Conservation (phyloP, 306 rosid species). For the Crotalaria pallida region DNA sequence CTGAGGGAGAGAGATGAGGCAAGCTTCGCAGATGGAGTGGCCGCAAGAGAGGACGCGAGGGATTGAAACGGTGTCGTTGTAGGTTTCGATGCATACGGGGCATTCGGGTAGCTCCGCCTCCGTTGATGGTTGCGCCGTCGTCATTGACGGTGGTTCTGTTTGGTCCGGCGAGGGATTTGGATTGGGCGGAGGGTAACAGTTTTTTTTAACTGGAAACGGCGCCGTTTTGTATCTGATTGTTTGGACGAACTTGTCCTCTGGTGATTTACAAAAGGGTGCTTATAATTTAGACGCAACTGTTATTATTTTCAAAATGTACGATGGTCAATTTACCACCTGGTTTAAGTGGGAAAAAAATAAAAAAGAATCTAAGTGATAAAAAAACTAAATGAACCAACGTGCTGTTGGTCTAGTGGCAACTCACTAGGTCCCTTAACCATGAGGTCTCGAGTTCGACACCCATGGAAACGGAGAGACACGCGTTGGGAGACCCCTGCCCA, state of each 20-base stretch:
- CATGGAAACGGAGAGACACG: no score
- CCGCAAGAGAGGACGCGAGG: constrained; percentile 83
- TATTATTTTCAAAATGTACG: no score
- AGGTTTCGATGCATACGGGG: constrained; percentile 77
- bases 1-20: constrained; percentile 53
- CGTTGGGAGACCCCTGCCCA: no score
- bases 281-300: no score
- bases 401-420: no score
- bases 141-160: not conserved
- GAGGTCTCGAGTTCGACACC: no score
- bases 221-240: constrained; percentile 22
- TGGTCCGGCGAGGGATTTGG: not conserved
- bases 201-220: not conserved
- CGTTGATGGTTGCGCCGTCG: constrained; percentile 36
- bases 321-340: no score
- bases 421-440: no score
- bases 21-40: constrained; percentile 62
- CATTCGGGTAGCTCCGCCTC: constrained; percentile 79
- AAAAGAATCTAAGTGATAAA: no score
- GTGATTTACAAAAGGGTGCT: not conserved
- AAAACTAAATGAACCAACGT: no score
- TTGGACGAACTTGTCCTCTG: not conserved
- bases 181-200: not conserved
- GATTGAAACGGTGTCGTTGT: constrained; percentile 45
- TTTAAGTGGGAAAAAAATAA: no score